Evolutionary conservation across 192 early-diverging fungal genomes (phyloP).

Genomic region (Backusella parvicylindrica): DNA sequence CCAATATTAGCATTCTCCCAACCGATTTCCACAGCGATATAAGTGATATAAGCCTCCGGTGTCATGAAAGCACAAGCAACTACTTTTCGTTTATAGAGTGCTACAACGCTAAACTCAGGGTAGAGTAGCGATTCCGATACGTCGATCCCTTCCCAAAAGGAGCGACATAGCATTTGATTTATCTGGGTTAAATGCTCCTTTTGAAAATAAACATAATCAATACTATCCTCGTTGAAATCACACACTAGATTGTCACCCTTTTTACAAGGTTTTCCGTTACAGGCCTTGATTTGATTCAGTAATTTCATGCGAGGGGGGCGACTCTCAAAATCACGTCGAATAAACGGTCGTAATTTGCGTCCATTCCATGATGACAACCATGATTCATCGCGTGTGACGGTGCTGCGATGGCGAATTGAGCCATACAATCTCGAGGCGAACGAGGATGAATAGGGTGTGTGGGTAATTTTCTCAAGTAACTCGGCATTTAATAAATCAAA

Average conservation of each 20-base stretch:
- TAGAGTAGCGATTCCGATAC: slow-evolving; percentile 78
- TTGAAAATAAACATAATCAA: slow-evolving; percentile 82
- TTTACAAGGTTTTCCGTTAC: neutral
- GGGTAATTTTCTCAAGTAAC: slow-evolving; percentile 34
- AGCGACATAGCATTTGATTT: slow-evolving; percentile 67
- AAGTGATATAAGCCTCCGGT: slow-evolving; percentile 88
- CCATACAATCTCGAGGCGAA: slow-evolving; percentile 77
- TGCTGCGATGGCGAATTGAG: slow-evolving; percentile 45
- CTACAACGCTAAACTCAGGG: slow-evolving; percentile 85
- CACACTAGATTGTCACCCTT: neutral
- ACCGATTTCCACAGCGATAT: slow-evolving; percentile 77
- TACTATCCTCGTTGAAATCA: slow-evolving; percentile 32
- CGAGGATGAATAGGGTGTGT: slow-evolving; percentile 65
- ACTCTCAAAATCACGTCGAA: slow-evolving; percentile 68
- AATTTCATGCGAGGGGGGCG: slow-evolving; percentile 43
- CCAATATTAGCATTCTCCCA: slow-evolving; percentile 87
- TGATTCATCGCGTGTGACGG: slow-evolving; percentile 52
- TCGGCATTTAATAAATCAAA: neutral
- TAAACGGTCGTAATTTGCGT: slow-evolving; percentile 74
- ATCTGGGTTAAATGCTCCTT: slow-evolving; percentile 64
- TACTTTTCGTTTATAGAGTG: slow-evolving; percentile 73
- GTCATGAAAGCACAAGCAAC: slow-evolving; percentile 92
- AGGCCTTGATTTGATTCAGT: slow-evolving; percentile 39
- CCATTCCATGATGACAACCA: slow-evolving; percentile 70
- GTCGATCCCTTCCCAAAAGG: slow-evolving; percentile 91